Evolutionary conservation across 23 red algal species (phyloP), one percentile per base, ranked within the genome.

Genomic region (Chondrus crispus): DNA sequence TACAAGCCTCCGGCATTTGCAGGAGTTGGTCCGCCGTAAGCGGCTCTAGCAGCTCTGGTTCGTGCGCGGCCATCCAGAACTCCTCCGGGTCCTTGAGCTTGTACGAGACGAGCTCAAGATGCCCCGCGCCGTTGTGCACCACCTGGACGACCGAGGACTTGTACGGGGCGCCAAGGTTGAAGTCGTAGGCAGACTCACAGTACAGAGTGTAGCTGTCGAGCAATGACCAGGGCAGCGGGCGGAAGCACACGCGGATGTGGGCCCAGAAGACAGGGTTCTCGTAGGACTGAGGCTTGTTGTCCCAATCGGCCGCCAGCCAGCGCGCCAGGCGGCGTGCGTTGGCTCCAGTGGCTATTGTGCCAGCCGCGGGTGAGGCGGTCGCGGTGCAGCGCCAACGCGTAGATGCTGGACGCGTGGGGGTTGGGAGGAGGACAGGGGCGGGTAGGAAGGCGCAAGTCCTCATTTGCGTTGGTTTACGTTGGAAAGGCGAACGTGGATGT

Each of bases 221-320:
- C 54, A 98, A 76, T 3, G 69, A 50, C 82, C 78, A 95, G 18
- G 93, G 96, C 2, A 98, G 68, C 3, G 96, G 96, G 38, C 93
- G 89, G 74, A 93, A 96, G 74, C 72, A 84, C 13, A 95, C 93
- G 75, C 85, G 89, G 55, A 98, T 96, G 74, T 98, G 96, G 50
- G 96, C 93, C 96, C 96, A 98, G 81, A 98, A 92, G 16, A 88
- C 78, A 16, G 96, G 94, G 85, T 98, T 96, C 24, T 95, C 96
- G 64, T 91, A 52, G 30, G 93, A 87, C 85, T 98, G 96, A 24
- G 64, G 28, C 49, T 85, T 46, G 81, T 98, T 98, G 77, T 62
- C 55, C 96, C 96, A 98, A 63, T 98, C 96, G 28, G 85, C 88
- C 30, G 96, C 92, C 18, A 98, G 73, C 82, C 93, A 98, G 7